Conservation (phyloP, 2,329 filamentous ascomycete genomes). For the Alternaria sp. region DNA sequence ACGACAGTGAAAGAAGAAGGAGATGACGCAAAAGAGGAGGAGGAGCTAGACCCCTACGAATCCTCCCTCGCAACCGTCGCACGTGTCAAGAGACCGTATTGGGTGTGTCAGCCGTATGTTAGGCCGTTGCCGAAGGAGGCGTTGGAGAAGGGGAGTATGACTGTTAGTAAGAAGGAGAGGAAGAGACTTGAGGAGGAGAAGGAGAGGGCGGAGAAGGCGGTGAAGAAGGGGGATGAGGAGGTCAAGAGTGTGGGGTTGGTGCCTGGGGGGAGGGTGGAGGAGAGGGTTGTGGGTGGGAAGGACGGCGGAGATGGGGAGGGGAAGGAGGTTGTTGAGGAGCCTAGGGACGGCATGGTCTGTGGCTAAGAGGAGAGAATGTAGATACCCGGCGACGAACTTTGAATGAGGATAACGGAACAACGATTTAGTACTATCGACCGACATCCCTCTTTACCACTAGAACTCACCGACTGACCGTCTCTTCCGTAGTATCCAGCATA, state of each 20-base stretch:
- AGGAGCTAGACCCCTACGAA: slow-evolving; percentile 50
- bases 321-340: slow-evolving; percentile 44
- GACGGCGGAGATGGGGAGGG: not conserved
- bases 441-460: no score
- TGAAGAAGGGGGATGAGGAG: slow-evolving; percentile 46
- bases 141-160: slow-evolving; percentile 78
- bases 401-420: no score
- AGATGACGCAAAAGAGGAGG: not conserved
- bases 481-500: no score
- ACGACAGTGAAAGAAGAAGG: no score
- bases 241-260: slow-evolving; percentile 28
- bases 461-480: no score
- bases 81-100: slow-evolving; percentile 82
- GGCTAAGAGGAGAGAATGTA: no score
- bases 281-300: slow-evolving; percentile 51
- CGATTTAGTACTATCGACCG: no score
- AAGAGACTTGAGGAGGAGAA: slow-evolving; percentile 49
- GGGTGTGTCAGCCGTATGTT: slow-evolving; percentile 88
- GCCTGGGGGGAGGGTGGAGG: slow-evolving; percentile 54
- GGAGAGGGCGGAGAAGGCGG: slow-evolving; percentile 49
- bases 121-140: slow-evolving; percentile 88
- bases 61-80: slow-evolving; percentile 71
- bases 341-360: slow-evolving; percentile 55
- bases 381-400: no score
- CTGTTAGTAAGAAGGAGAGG: slow-evolving; percentile 71